Base-by-base conservation (phyloP, 345 rosid species). In the Hibiscus mutabilis region DNA sequence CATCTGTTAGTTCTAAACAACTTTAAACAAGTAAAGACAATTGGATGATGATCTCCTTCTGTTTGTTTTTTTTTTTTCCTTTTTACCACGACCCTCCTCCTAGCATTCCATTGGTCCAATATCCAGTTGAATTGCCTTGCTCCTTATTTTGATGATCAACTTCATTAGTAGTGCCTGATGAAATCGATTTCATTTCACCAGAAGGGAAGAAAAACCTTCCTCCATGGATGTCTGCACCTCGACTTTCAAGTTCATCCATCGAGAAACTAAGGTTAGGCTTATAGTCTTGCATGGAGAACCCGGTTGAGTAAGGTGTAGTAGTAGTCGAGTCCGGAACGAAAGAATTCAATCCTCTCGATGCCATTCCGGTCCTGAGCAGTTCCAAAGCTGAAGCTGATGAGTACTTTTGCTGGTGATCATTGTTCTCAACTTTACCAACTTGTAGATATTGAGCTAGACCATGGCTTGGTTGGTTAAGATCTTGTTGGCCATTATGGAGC, bases 131-230 rank as follows among this genome's bases (percentile, higher is more conserved):
- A 78, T 64, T 62, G 21, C 77, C 86, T 66, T 79, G 81, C 68
- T 80, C 84, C 68, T 80, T 83, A 37, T 70, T 85, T 13, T 61
- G 76, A 72, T 61, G 76, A 74, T 83, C 81, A 49, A 70, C 76
- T 71, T 73, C 89, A 62, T 25, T 73, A 47, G 82, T 19, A 70
- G 52, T 69, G 22, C 21, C 18, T 16, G 57, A 4, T 19, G 84
- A 55, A 68, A 78, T 73, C 16, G 78, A 77, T 49, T 76, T 82
- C 78, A 76, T 29, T 6, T 82, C 88, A 37, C 78, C 85, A 58
- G 81, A 79, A 33, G 88, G 88, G 27, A 81, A 82, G 33, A 83
- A 79, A 65, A 76, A 56, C 73, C 79, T 80, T 65, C 86, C 84
- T 16, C 55, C 76, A 42, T 78, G 75, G 16, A 49, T 60, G 11